Conservation (phyloP, 805 yeast genomes). For the Ogataea pini region DNA sequence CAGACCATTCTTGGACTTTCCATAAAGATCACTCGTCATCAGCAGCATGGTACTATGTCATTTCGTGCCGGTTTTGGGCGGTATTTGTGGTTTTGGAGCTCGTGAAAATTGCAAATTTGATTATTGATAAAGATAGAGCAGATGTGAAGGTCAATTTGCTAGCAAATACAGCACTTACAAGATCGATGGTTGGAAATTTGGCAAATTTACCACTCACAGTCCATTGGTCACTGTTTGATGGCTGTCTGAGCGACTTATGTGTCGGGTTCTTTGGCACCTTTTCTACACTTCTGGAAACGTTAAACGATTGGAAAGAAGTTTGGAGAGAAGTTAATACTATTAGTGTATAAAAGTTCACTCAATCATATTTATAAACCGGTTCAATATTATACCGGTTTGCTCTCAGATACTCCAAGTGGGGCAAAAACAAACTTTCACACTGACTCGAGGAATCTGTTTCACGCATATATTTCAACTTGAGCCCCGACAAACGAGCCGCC, state of each 20-base stretch:
- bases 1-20: constrained; percentile 35
- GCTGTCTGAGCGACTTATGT: constrained; percentile 33
- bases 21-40: constrained; percentile 18
- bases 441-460: constrained; percentile 28
- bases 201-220: constrained; percentile 40
- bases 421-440: constrained; percentile 37
- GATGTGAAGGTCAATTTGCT: constrained; percentile 9
- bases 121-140: constrained; percentile 7
- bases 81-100: constrained; percentile 36
- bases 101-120: constrained; percentile 20
- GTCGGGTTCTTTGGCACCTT: constrained; percentile 40
- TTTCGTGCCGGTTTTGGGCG: constrained; percentile 38
- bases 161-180: constrained; percentile 15
- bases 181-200: constrained; percentile 30
- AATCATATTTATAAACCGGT: constrained; percentile 8
- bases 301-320: constrained; percentile 25
- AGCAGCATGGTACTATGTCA: constrained; percentile 33
- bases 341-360: not conserved
- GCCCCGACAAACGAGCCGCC: constrained; percentile 23
- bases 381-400: constrained; percentile 4
- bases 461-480: constrained; percentile 32
- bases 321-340: constrained; percentile 15
- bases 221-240: constrained; percentile 39
- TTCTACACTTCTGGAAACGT: constrained; percentile 27
- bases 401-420: constrained; percentile 38